A percentile compares a stretch with the other conserved stretches of the same genome.
Evolutionary conservation across 345 rosid genomes (phyloP).

Genomic region (Hibiscus trionum): DNA sequence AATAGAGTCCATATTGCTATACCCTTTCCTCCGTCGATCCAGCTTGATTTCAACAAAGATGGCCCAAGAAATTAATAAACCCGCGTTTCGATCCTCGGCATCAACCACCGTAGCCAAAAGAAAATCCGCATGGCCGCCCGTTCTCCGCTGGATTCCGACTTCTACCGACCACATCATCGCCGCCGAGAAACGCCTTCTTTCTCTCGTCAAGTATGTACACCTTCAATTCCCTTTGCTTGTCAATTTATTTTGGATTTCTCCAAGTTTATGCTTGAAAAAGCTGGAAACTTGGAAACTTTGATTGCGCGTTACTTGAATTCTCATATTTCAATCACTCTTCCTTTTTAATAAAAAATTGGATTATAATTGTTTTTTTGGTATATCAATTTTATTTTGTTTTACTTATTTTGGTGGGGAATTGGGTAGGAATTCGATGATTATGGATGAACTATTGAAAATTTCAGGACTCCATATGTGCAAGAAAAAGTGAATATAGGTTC

Average conservation of each 20-base stretch:
- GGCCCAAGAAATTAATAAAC: slow-evolving; percentile 55
- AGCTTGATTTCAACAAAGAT: slow-evolving; percentile 31
- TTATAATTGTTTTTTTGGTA: not conserved
- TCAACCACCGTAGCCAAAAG: slow-evolving; percentile 32
- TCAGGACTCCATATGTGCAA: slow-evolving; percentile 80
- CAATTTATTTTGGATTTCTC: not conserved
- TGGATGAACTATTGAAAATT: slow-evolving; percentile 14
- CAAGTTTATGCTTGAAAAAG: not conserved
- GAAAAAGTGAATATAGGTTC: slow-evolving; percentile 84
- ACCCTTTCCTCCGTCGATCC: not conserved
- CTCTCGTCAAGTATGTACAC: slow-evolving; percentile 51
- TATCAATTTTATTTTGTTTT: not conserved
- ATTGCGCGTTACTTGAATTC: not conserved
- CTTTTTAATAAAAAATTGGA: no score
- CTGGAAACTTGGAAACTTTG: not conserved
- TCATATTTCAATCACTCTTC: not conserved
- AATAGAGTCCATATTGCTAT: no score
- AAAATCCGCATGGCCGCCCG: slow-evolving; percentile 62
- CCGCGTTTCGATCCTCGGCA: slow-evolving; percentile 31
- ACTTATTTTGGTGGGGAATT: not conserved
- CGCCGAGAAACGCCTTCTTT: slow-evolving; percentile 92
- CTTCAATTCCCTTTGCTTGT: slow-evolving; percentile 1
- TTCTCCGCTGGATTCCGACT: slow-evolving; percentile 97
- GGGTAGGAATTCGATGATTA: not conserved
- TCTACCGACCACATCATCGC: slow-evolving; percentile 83